phyloP scores from a whole-genome alignment of 345 rosid genomes.

The Abelmoschus esculentus region DNA sequence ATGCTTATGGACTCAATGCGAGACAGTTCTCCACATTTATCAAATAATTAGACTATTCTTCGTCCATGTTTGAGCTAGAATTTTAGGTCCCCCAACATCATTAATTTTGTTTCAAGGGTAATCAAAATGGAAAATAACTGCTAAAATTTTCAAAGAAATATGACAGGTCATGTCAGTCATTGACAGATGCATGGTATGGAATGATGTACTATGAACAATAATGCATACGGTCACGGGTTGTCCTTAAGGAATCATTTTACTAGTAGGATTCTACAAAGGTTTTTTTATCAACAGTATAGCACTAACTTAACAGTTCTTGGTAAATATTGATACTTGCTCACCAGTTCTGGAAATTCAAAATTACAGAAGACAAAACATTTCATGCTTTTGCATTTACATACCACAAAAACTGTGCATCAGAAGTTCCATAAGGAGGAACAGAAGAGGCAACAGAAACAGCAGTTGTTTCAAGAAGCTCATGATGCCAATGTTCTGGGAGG shows the following conservation, averaged over 20 bases:
- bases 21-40: neutral
- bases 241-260: neutral
- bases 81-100: neutral
- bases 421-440: constrained; percentile 29
- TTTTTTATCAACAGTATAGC: neutral
- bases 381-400: constrained; percentile 28
- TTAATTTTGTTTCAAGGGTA: neutral
- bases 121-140: neutral
- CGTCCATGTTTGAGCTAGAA: neutral
- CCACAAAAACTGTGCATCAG: constrained; percentile 58
- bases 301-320: neutral
- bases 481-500: constrained; percentile 60
- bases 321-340: constrained; percentile 2
- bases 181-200: neutral
- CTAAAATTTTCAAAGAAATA: neutral
- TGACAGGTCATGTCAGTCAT: neutral
- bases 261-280: neutral
- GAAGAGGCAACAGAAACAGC: constrained; percentile 50
- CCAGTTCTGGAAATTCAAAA: neutral
- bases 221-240: neutral
- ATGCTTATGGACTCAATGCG: neutral
- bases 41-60: neutral
- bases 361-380: neutral
- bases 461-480: constrained; percentile 66
- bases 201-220: constrained; percentile 1